Percentiles rank a stretch among this genome's conserved stretches.
Evolutionary conservation across 2,329 filamentous ascomycete species (phyloP).

Genomic region (Davidsoniella australis): DNA sequence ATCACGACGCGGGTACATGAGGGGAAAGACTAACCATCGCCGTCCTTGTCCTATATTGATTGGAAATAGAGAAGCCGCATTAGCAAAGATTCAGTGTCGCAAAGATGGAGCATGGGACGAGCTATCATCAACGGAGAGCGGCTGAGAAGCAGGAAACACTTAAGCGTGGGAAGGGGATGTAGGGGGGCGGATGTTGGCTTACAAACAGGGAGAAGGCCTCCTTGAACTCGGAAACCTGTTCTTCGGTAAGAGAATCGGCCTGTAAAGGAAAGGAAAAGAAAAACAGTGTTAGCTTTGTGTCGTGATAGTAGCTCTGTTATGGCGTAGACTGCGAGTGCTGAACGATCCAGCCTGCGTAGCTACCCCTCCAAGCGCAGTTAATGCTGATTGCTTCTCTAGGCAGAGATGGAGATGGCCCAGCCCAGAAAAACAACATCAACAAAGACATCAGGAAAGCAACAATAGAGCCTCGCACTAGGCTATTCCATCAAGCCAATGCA

Average conservation of each 20-base stretch:
- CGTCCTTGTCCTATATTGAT: slow-evolving; percentile 59
- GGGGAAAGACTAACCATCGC: slow-evolving; percentile 53
- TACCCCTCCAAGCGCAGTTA: too few species aligned
- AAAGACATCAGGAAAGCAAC: too few species aligned
- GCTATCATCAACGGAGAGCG: background rate
- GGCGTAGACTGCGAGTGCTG: too few species aligned
- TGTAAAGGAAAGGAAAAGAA: slow-evolving; percentile 21
- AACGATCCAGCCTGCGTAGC: too few species aligned
- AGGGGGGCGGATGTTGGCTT: slow-evolving; percentile 29
- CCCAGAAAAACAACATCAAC: too few species aligned
- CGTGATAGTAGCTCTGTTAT: too few species aligned
- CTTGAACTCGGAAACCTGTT: slow-evolving; percentile 99
- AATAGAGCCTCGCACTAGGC: too few species aligned
- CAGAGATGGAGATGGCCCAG: too few species aligned
- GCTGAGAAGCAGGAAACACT: background rate
- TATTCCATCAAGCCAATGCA: background rate
- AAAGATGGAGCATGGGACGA: background rate
- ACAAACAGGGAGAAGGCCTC: slow-evolving; percentile 99
- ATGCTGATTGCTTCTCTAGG: too few species aligned
- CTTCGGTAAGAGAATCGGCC: slow-evolving; percentile 97
- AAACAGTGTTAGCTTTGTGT: background rate
- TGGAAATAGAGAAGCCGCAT: slow-evolving; percentile 12
- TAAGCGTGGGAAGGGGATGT: background rate
- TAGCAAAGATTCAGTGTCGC: slow-evolving; percentile 14
- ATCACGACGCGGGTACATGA: background rate